Evolutionary conservation across 371 early-diverging fungal species (phyloP).

Genomic region (Nosema muscidifuracis): DNA sequence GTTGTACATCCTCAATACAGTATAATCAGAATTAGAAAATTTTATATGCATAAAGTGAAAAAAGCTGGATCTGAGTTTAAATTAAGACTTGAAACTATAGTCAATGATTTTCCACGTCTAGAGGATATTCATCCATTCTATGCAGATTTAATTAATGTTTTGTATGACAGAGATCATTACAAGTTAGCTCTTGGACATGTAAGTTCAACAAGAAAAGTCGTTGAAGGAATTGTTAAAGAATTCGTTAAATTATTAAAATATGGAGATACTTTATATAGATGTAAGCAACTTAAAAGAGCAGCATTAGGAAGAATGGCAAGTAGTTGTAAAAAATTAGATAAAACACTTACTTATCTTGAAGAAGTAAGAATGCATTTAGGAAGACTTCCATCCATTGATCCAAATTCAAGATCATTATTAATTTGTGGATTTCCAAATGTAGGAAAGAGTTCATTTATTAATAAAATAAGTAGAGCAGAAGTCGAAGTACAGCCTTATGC

Average conservation of each 20-base stretch:
- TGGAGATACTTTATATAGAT: conserved; percentile 95
- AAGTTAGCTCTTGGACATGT: conserved; percentile 97
- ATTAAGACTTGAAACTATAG: conserved; percentile 80
- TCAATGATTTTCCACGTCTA: conserved; percentile 91
- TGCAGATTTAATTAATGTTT: conserved; percentile 97
- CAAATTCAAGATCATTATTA: conserved; percentile 90
- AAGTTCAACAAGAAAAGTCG: conserved; percentile 85
- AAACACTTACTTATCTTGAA: conserved; percentile 91
- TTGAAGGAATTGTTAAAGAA: conserved; percentile 89
- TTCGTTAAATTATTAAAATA: conserved; percentile 93
- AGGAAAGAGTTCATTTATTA: conserved; percentile 98
- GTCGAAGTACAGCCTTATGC: conserved; percentile 99
- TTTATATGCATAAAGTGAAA: conserved; percentile 99
- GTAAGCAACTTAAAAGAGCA: conserved; percentile 97
- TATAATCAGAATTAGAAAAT: conserved; percentile 88
- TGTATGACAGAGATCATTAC: conserved; percentile 99
- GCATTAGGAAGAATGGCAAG: conserved; percentile 98
- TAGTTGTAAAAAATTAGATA: conserved; percentile 94
- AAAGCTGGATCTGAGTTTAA: conserved; percentile 85
- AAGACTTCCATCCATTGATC: conserved; percentile 92
- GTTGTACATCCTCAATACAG: conserved; percentile 87
- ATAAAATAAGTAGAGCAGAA: conserved; percentile 95
- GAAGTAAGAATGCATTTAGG: conserved; percentile 97
- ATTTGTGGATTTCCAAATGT: conserved; percentile 99
- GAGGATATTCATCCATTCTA: conserved; percentile 99